These are phyloP conservation scores for Rosa chinensis DNA, from an alignment of 306 rosid species.

Conservation along the genomic window DNA sequence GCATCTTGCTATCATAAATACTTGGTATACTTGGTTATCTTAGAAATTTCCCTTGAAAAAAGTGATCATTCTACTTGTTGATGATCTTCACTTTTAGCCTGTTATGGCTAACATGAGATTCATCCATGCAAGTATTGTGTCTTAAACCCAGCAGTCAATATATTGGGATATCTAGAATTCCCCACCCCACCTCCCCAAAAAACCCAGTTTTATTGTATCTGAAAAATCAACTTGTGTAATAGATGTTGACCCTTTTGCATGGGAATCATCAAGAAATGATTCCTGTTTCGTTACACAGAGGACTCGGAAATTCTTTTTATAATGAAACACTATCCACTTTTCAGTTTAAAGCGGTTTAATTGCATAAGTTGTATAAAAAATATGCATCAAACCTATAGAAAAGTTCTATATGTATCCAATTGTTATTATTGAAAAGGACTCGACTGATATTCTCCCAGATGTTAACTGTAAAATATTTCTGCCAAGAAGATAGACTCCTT, in stretches of 20 bases:
- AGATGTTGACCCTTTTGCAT: not conserved
- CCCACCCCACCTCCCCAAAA: not conserved
- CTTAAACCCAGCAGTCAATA: too few species aligned
- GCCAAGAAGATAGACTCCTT: not conserved
- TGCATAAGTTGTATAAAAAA: not conserved
- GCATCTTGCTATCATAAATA: too few species aligned
- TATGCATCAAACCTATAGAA: not conserved
- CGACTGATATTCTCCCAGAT: too few species aligned
- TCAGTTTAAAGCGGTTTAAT: not conserved
- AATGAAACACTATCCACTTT: not conserved
- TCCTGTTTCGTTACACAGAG: not conserved
- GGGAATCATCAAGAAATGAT: not conserved
- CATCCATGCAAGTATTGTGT: too few species aligned
- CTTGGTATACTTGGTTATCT: too few species aligned
- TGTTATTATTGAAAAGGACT: too few species aligned
- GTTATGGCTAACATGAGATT: too few species aligned
- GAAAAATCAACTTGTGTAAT: too few species aligned
- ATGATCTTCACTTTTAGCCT: too few species aligned
- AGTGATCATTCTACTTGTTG: too few species aligned
- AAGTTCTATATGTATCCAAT: not conserved
- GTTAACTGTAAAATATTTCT: too few species aligned
- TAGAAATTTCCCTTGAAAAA: too few species aligned
- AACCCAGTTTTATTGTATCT: not conserved
- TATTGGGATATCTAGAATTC: not conserved
- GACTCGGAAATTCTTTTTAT: constrained; percentile 1